These are phyloP conservation scores for Cladophialophora exuberans DNA, from an alignment of 2,329 filamentous ascomycete species.

Conservation along the genomic window DNA sequence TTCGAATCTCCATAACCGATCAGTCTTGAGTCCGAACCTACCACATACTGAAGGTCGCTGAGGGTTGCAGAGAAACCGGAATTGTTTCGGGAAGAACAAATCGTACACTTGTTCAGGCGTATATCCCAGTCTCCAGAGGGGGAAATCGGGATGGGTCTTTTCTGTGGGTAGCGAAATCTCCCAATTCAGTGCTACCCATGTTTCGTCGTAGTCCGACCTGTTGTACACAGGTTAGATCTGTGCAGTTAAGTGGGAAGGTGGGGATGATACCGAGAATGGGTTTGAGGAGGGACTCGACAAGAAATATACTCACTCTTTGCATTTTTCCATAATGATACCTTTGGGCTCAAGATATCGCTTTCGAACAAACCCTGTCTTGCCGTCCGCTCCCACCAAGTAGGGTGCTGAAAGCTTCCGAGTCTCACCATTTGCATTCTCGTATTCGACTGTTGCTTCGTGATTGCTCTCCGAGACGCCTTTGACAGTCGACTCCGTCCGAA, in stretches of 20 bases:
- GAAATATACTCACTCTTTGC: conserved; percentile 24
- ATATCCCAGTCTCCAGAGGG: conserved; percentile 37
- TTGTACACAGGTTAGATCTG: too few relatives aligned
- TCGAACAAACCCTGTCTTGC: conserved; percentile 39
- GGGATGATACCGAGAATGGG: too few relatives aligned
- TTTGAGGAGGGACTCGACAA: too few relatives aligned
- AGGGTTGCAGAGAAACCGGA: conserved; percentile 37
- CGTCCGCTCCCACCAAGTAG: conserved; percentile 39
- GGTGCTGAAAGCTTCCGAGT: conserved; percentile 28
- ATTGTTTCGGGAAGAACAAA: conserved; percentile 37
- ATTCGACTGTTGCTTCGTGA: conserved; percentile 18
- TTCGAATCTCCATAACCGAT: conserved; percentile 41
- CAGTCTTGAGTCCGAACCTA: conserved; percentile 35
- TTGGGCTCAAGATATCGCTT: conserved; percentile 38
- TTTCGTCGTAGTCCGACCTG: conserved; percentile 36
- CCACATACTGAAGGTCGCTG: conserved; percentile 35
- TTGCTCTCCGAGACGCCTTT: conserved; percentile 20
- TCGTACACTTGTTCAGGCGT: conserved; percentile 37
- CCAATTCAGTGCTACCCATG: conserved; percentile 38
- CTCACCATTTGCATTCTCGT: conserved; percentile 28
- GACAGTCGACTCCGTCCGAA: conserved; percentile 25
- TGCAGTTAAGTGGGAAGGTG: too few relatives aligned
- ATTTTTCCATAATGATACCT: conserved; percentile 32
- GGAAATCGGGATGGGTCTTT: conserved; percentile 36
- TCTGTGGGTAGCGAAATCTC: conserved; percentile 34